Evolutionary conservation across 73 alveolate species (phyloP).

Genomic region (Uronychia binucleata): DNA sequence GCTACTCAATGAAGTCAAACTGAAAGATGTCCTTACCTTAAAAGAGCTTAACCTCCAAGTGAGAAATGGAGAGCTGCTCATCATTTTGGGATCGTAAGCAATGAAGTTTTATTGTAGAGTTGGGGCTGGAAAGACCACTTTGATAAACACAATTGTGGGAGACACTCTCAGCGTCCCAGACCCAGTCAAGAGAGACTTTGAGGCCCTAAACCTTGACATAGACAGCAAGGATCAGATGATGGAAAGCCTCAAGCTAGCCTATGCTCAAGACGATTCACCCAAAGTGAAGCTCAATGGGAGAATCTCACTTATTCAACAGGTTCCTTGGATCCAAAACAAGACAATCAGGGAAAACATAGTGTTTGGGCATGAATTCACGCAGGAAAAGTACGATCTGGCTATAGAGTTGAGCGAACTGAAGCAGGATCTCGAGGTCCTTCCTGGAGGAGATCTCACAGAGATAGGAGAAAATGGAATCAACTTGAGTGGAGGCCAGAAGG

Average conservation of each 20-base stretch:
- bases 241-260: neutral
- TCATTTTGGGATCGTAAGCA: constrained; percentile 92
- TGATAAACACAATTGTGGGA: neutral
- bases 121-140: neutral
- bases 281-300: constrained; percentile 21
- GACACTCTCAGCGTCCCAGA: neutral
- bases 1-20: neutral
- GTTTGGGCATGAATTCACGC: constrained; percentile 79
- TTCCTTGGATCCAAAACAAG: constrained; percentile 91
- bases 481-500: constrained; percentile 96
- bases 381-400: constrained; percentile 73
- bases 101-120: neutral
- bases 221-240: neutral
- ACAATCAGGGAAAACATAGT: constrained; percentile 91
- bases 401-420: constrained; percentile 72
- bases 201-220: neutral
- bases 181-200: neutral
- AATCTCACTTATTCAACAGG: constrained; percentile 85
- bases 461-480: constrained; percentile 98
- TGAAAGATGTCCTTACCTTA: constrained; percentile 12
- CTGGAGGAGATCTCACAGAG: constrained; percentile 94
- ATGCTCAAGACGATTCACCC: neutral
- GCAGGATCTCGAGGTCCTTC: constrained; percentile 85
- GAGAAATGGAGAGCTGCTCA: constrained; percentile 78
- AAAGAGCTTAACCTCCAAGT: constrained; percentile 69